A percentile compares a stretch with the other conserved stretches of the same genome.
phyloP scores from a whole-genome alignment of 495 filamentous ascomycete species.

The Hypoxylon intermedium region DNA sequence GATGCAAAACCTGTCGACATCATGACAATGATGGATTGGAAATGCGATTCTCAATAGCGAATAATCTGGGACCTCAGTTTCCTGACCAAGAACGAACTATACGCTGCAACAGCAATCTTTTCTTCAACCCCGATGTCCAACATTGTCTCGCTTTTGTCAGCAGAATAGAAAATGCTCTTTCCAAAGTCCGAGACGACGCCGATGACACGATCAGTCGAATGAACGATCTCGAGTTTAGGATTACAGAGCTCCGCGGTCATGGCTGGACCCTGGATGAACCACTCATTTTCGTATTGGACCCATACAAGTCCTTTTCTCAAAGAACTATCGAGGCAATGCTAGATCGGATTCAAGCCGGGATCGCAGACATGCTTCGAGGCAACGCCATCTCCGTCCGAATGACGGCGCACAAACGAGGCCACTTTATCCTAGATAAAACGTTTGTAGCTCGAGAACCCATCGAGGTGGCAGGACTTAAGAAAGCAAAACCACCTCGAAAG shows the following conservation, averaged over 20 bases:
- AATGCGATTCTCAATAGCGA: conserved; percentile 48
- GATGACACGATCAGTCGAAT: conserved; percentile 45
- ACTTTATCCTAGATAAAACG: conserved; percentile 55
- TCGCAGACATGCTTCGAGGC: conserved; percentile 54
- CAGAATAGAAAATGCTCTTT: conserved; percentile 40
- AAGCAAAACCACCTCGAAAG: conserved; percentile 23
- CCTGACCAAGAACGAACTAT: conserved; percentile 45
- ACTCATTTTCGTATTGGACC: conserved; percentile 43
- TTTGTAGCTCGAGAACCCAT: conserved; percentile 50
- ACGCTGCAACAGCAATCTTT: conserved; percentile 48
- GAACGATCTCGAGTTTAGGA: conserved; percentile 52
- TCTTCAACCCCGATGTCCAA: conserved; percentile 42
- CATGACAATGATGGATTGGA: conserved; percentile 47
- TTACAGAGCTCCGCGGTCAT: conserved; percentile 50
- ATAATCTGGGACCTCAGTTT: conserved; percentile 52
- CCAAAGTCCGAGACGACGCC: conserved; percentile 35
- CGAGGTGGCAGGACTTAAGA: conserved; percentile 30
- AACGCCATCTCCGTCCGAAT: conserved; percentile 51
- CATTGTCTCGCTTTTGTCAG: conserved; percentile 50
- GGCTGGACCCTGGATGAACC: conserved; percentile 51
- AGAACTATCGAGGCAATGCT: conserved; percentile 50
- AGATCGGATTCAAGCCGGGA: conserved; percentile 54
- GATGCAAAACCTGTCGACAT: conserved; percentile 39
- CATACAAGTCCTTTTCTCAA: conserved; percentile 44
- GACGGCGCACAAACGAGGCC: conserved; percentile 54